Percentiles rank a stretch among this genome's conserved stretches.
Conservation (phyloP, 768 basidiomycete species). For the Scleroderma bovista region DNA sequence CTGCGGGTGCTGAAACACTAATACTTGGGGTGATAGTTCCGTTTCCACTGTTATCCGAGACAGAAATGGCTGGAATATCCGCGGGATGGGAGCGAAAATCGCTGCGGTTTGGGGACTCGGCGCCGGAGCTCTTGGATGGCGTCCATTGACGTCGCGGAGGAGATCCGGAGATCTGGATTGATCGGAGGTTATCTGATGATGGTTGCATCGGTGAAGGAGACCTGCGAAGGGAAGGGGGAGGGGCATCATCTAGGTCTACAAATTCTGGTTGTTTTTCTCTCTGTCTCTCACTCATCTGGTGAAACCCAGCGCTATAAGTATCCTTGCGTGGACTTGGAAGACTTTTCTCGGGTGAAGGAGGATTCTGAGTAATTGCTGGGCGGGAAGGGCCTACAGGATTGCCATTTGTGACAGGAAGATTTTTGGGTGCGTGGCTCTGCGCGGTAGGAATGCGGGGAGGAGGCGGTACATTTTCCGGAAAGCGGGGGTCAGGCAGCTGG, state of each 20-base stretch:
- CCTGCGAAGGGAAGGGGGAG: slow-evolving; percentile 37
- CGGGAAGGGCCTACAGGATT: slow-evolving; percentile 5
- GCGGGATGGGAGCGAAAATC: slow-evolving; percentile 12
- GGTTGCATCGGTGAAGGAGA: slow-evolving; percentile 28
- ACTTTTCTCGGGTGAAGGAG: slow-evolving; percentile 4
- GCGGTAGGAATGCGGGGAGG: slow-evolving; percentile 23
- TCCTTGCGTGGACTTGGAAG: slow-evolving; percentile 2
- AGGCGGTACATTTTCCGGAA: slow-evolving; percentile 22
- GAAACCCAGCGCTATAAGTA: not conserved
- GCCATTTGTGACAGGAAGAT: slow-evolving; percentile 1
- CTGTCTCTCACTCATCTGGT: slow-evolving; percentile 21
- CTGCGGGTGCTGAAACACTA: slow-evolving; percentile 21
- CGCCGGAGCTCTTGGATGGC: slow-evolving; percentile 5
- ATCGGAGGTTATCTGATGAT: slow-evolving; percentile 19
- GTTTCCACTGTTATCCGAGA: slow-evolving; percentile 17
- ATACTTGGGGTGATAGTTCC: slow-evolving; percentile 18
- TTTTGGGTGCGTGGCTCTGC: slow-evolving; percentile 1
- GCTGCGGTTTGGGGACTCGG: not conserved
- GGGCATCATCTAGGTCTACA: slow-evolving; percentile 39
- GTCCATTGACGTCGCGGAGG: slow-evolving; percentile 25
- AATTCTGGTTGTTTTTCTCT: slow-evolving; percentile 18
- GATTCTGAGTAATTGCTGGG: slow-evolving; percentile 7
- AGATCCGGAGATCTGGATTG: slow-evolving; percentile 6
- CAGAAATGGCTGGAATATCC: slow-evolving; percentile 41
- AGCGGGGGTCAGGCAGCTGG: slow-evolving; percentile 13